Evolutionary conservation across 257 asterid species (phyloP), one percentile per base, ranked within the genome.

Genomic region (Cordia subcordata): DNA sequence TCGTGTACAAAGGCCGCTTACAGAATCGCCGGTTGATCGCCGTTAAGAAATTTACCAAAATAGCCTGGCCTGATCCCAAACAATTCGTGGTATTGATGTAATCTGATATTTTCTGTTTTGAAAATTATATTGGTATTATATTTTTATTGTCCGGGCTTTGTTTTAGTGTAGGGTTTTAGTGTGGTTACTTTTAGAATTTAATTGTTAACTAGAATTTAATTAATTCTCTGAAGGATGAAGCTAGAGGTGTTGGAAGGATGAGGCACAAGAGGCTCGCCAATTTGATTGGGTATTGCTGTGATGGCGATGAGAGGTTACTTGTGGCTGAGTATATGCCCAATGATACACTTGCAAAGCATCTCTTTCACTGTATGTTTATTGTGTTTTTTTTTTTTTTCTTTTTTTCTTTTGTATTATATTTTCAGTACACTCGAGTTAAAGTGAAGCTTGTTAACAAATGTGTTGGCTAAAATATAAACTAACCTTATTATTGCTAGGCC

Each of bases 321-420:
- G 96, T 92, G 17, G 95, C 96, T 22, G 99, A 92, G 68, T 92
- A 81, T 75, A 88, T 92, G 96, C 93, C 96, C 1, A 92, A 92
- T 66, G 96, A 92, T 83, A 88, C 99, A 19, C 99, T 92, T 39
- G 96, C 96, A 12, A 92, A 88, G 77, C 97, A 90, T 82, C 79
- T 90, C 53, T 90, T 87, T 76, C 97, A 90, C 74, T 90, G 97
- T 90, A 85, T 49, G 91, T 8, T n/a, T n/a, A n/a, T n/a, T n/a
- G n/a, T 72, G 33, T 53, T 4, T 8, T 6, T 51, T 9, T 11
- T 11, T 12, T 53, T 18, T 0, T 17, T 45, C 13, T 0, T 38
- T 15, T 3, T 42, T 55, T n/a, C n/a, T n/a, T 22, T 39, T 20
- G 13, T 10, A n/a, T n/a, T n/a, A n/a, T n/a, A n/a, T n/a, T n/a